phyloP scores from a whole-genome alignment of 306 rosid genomes.

The Acmispon strigosus region DNA sequence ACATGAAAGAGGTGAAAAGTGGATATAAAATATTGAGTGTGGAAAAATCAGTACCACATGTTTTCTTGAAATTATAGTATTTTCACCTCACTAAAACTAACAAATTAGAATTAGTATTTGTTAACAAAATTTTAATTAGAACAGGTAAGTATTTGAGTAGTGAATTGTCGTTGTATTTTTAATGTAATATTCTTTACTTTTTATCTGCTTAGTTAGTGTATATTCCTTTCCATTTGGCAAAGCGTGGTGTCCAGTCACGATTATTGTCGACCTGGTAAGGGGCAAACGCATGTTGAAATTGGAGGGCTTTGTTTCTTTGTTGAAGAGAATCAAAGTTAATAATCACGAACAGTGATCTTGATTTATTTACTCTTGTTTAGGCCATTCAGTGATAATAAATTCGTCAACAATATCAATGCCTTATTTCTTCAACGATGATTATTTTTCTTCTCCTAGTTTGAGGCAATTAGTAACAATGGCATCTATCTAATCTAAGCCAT shows the following conservation, averaged over 20 bases:
- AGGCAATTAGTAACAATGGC: background rate
- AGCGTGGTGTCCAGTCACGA: too few relatives aligned
- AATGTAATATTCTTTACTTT: too few relatives aligned
- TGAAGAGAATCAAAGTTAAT: background rate
- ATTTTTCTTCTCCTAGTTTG: background rate
- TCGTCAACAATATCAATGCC: background rate
- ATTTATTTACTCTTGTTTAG: background rate
- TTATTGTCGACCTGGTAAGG: too few relatives aligned
- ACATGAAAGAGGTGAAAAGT: too few relatives aligned
- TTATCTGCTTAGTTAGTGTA: too few relatives aligned
- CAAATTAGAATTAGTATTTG: background rate
- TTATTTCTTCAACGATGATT: background rate
- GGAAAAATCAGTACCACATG: background rate
- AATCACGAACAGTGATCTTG: background rate
- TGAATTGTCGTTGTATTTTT: too few relatives aligned
- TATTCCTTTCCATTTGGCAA: too few relatives aligned
- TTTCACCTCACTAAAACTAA: too few relatives aligned
- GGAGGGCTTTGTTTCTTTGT: background rate
- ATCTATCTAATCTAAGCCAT: background rate
- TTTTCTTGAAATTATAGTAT: background rate
- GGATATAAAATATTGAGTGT: too few relatives aligned
- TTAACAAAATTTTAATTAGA: too few relatives aligned
- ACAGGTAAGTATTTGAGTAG: too few relatives aligned
- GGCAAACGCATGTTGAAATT: background rate
- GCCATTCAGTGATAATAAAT: background rate